Evolutionary conservation across 805 yeast genomes (phyloP).

Genomic region (Dipodascopsis tothii): DNA sequence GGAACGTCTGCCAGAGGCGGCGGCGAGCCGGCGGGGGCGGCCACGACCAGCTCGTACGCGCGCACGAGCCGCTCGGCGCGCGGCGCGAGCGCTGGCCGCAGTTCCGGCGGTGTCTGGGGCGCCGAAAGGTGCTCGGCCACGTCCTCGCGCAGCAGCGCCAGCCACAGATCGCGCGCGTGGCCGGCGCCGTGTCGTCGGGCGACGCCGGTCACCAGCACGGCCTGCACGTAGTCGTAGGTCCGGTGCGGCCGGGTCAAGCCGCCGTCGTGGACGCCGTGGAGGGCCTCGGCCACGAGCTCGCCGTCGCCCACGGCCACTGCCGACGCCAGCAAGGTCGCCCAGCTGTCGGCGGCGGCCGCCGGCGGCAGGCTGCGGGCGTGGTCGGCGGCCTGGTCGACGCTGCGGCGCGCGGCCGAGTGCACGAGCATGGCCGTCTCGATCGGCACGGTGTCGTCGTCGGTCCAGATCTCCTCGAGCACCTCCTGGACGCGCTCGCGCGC

Average conservation of each 20-base stretch:
- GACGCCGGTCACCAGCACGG: conserved; percentile 4
- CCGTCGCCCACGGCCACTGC: conserved; percentile 8
- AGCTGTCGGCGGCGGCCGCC: not conserved
- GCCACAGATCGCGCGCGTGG: conserved; percentile 7
- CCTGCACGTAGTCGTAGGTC: conserved; percentile 1
- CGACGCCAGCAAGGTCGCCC: not conserved
- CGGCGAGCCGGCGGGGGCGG: conserved; percentile 3
- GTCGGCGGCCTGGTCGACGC: not conserved
- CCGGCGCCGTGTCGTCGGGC: conserved; percentile 6
- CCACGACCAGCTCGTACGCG: conserved; percentile 1
- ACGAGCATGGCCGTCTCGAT: not conserved
- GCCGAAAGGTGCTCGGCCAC: too few species aligned
- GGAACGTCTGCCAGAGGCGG: conserved; percentile 4
- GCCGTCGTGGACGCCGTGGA: not conserved
- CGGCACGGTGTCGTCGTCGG: not conserved
- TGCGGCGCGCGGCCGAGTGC: not conserved
- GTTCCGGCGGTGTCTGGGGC: too few species aligned
- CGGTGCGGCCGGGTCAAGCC: not conserved
- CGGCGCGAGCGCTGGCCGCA: too few species aligned
- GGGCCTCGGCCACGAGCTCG: conserved; percentile 3
- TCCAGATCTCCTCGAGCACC: not conserved
- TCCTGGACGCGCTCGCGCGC: conserved; percentile 7
- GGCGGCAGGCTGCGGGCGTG: not conserved
- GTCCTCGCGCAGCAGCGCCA: not conserved
- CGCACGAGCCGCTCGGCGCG: not conserved